A percentile compares a stretch with the other conserved stretches of the same genome.
phyloP scores from a whole-genome alignment of 2,329 filamentous ascomycete genomes.

The Zymoseptoria brevis region DNA sequence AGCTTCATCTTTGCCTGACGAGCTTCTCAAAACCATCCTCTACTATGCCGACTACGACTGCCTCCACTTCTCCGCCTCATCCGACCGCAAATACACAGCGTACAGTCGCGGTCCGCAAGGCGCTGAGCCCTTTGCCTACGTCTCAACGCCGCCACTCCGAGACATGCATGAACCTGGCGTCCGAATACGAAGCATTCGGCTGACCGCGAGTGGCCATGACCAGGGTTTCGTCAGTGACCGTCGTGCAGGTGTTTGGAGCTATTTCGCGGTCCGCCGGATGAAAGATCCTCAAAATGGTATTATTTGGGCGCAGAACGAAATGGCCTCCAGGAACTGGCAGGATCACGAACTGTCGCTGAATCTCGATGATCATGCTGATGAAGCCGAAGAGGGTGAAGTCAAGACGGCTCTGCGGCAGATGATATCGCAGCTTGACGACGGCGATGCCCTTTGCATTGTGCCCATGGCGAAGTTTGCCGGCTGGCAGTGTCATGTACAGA shows the following conservation, averaged over 20 bases:
- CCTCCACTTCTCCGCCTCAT: slow-evolving; percentile 7
- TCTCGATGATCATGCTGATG: background rate
- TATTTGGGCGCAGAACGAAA: slow-evolving; percentile 5
- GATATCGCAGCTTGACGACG: slow-evolving; percentile 6
- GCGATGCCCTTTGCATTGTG: slow-evolving; percentile 10
- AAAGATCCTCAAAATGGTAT: background rate
- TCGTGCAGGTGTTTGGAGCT: slow-evolving; percentile 9
- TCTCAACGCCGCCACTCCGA: slow-evolving; percentile 7
- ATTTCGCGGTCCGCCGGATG: slow-evolving; percentile 11
- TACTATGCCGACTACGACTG: slow-evolving; percentile 14
- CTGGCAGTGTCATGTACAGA: slow-evolving; percentile 9
- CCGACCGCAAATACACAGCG: background rate
- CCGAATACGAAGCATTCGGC: slow-evolving; percentile 5
- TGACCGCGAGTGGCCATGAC: slow-evolving; percentile 9
- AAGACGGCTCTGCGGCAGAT: slow-evolving; percentile 4
- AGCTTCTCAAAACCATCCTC: slow-evolving; percentile 11
- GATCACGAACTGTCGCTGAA: slow-evolving; percentile 2
- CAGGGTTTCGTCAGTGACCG: slow-evolving; percentile 11
- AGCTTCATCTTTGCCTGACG: slow-evolving; percentile 5
- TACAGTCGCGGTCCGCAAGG: slow-evolving; percentile 2
- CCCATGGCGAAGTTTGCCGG: slow-evolving; percentile 13
- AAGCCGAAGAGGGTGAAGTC: background rate
- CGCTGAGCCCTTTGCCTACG: slow-evolving; percentile 3
- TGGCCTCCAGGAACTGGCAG: slow-evolving; percentile 7
- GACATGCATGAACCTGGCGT: slow-evolving; percentile 3